Base-by-base conservation (phyloP, 768 basidiomycete genomes). In the Tylopilus subfusipes region DNA sequence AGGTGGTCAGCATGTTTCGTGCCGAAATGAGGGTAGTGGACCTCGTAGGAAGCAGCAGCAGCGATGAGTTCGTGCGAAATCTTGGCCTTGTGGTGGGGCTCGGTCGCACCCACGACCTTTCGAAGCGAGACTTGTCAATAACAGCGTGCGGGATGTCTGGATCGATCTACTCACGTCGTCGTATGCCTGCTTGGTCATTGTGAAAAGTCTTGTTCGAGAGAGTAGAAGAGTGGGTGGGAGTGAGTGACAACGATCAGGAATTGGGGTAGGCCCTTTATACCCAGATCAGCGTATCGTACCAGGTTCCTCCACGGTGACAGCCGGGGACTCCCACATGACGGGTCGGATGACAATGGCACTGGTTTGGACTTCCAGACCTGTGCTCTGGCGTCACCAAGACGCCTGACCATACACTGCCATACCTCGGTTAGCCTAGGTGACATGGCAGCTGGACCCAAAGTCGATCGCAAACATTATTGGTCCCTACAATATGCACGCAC, bases 1-100 rank as follows among this genome's bases (percentile, higher is more conserved):
- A 29, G 29, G 39, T 14, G 42, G 30, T 59, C 30, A 56, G 47
- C 3, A 33, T 19, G 19, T n/a, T 7, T 16, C 22, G 9, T 48
- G 19, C 38, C 5, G 31, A 14, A n/a, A 40, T 24, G 5, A 7
- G 19, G 16, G 27, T 1, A 18, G 46, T 69, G 13, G 33, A 81
- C 84, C 76, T 82, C 84, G 68, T 77, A 88, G 27, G 83, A 69
- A 7, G 85, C 86, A 42, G 87, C 87, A 39, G 72, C 85, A 44
- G 83, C 82, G 57, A 89, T 76, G 40, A 88, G 66, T 70, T 89
- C 82, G 66, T 89, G 86, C 10, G 83, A 80, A 50, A 86, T 69
- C 52, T 69, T 52, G 2, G 85, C 80, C 71, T 84, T 71, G 74
- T 86, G 85, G 11, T 75, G 76, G 9, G 34, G 34, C 18, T 36